phyloP scores from a whole-genome alignment of 1,284 basidiomycete genomes.

The Sanghuangporus baumii region DNA sequence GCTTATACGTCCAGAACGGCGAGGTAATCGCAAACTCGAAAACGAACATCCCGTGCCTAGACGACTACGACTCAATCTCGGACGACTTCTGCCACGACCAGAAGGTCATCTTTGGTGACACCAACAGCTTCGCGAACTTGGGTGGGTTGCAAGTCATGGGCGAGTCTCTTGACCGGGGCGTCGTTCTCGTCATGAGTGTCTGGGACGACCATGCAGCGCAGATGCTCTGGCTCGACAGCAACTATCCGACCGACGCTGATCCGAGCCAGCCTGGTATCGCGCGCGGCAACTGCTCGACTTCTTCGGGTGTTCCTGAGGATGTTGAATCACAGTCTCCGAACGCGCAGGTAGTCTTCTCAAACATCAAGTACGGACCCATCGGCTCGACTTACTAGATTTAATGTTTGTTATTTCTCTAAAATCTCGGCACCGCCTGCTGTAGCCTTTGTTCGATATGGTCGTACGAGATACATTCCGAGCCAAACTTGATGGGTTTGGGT shows the following conservation, averaged over 20 bases:
- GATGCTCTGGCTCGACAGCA: slow-evolving; percentile 55
- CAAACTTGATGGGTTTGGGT: too few relatives aligned
- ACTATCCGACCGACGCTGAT: slow-evolving; percentile 41
- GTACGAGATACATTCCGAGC: too few relatives aligned
- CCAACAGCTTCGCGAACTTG: slow-evolving; percentile 38
- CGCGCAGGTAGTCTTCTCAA: slow-evolving; percentile 46
- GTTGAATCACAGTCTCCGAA: slow-evolving; percentile 38
- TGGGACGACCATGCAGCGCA: slow-evolving; percentile 53
- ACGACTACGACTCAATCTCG: slow-evolving; percentile 35
- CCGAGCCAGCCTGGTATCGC: slow-evolving; percentile 42
- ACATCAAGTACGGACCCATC: slow-evolving; percentile 52
- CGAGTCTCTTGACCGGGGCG: slow-evolving; percentile 37
- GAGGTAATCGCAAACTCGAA: slow-evolving; percentile 43
- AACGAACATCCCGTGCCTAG: slow-evolving; percentile 38
- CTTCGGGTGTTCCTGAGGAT: slow-evolving; percentile 39
- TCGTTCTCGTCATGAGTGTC: slow-evolving; percentile 49
- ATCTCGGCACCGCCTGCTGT: too few relatives aligned
- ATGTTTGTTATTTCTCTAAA: too few relatives aligned
- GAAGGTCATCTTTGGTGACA: slow-evolving; percentile 37
- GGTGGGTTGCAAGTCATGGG: slow-evolving; percentile 43
- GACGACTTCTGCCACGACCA: slow-evolving; percentile 35
- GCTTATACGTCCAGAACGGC: slow-evolving; percentile 48
- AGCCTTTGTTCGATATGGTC: too few relatives aligned
- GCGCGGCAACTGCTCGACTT: slow-evolving; percentile 47
- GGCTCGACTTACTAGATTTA: slow-evolving; percentile 38